phyloP scores from a whole-genome alignment of 441 rosid species.

The Sinapis alba region DNA sequence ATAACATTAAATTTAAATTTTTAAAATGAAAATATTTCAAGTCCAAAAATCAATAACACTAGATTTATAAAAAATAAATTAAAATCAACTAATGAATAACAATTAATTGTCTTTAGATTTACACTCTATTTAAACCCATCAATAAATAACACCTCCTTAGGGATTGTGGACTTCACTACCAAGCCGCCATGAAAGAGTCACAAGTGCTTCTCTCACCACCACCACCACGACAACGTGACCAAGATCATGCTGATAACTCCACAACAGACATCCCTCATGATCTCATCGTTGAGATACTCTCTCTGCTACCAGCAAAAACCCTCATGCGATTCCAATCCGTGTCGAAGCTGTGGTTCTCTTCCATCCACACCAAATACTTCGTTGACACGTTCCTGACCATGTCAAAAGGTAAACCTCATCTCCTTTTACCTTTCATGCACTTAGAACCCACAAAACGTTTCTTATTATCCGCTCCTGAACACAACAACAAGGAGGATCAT shows the following conservation, averaged over 20 bases:
- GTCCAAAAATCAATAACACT: no score
- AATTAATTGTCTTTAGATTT: no score
- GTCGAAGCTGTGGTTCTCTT: slow-evolving; percentile 10
- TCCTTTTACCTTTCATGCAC: neutral
- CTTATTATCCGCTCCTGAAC: slow-evolving; percentile 7
- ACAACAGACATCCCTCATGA: neutral
- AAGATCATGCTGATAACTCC: neutral
- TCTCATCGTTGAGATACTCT: neutral
- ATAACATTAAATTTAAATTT: no score
- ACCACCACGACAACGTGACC: neutral
- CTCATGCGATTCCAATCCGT: slow-evolving; percentile 12
- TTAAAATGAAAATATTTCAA: no score
- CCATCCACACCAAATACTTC: neutral
- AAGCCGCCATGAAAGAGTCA: slow-evolving; percentile 7
- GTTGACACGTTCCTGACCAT: neutral
- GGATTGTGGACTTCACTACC: neutral
- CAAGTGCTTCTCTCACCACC: neutral
- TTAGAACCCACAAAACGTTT: neutral
- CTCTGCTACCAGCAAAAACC: neutral
- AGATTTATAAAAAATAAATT: no score
- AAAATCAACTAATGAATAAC: no score
- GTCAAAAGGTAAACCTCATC: slow-evolving; percentile 5
- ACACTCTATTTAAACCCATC: no score
- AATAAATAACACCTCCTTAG: no score
- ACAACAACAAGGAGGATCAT: neutral